Base-by-base conservation (phyloP, 495 filamentous ascomycete species). In the Penicillium argentinense region DNA sequence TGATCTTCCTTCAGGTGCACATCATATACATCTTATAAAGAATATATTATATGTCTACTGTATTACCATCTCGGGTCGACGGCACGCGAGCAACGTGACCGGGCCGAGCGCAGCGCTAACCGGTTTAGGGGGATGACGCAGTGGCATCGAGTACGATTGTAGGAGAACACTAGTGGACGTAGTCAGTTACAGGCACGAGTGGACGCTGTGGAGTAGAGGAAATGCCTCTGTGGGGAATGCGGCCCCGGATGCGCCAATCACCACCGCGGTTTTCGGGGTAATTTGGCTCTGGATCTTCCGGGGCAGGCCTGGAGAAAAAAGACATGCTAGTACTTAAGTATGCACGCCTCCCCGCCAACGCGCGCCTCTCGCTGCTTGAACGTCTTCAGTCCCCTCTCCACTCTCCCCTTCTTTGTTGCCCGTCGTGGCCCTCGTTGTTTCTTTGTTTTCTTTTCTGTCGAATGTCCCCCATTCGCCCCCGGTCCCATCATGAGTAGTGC, bases 31-130 rank as follows among this genome's bases (percentile, higher is more conserved):
- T 26, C n/a, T n/a, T n/a, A n/a, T n/a, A n/a, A n/a, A n/a, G n/a
- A n/a, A n/a, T n/a, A n/a, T n/a, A n/a, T n/a, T n/a, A n/a, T n/a
- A n/a, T n/a, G n/a, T n/a, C n/a, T n/a, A n/a, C n/a, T n/a, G n/a
- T n/a, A n/a, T n/a, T n/a, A n/a, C n/a, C n/a, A n/a, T n/a, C n/a
- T n/a, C n/a, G n/a, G n/a, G n/a, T n/a, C n/a, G n/a, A n/a, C n/a
- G n/a, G n/a, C n/a, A n/a, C n/a, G n/a, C n/a, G n/a, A 26, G 54
- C 59, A 61, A 61, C 61, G 61, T 64, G 61, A 64, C 57, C 57
- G 57, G 61, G 49, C 61, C 61, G 57, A 64, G 5, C 5, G 32
- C n/a, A 33, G 9, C 14, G 12, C 33, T 36, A 36, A 21, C 33
- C 33, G 16, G 7, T 19, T 18, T 8, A 0, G 33, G 33, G 7